These are phyloP conservation scores for Camellia oleifera DNA, from an alignment of 179 eudicot genomes.

Conservation along the genomic window DNA sequence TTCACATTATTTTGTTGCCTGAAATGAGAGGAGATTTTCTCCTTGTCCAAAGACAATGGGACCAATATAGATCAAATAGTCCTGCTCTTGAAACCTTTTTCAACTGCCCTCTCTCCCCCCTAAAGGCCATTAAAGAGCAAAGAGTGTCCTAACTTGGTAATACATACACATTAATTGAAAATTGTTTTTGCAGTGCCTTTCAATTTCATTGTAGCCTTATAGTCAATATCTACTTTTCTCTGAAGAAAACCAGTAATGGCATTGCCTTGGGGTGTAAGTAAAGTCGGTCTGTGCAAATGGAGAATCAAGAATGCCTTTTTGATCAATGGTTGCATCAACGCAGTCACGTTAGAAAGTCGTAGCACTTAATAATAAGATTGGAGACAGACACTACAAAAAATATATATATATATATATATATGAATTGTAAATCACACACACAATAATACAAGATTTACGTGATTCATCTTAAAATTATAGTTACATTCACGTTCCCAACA, in stretches of 20 bases:
- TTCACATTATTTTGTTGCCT: not conserved
- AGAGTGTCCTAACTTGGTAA: not conserved
- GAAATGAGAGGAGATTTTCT: not conserved
- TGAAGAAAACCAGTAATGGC: not conserved
- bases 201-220: not conserved
- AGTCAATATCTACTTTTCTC: not conserved
- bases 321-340: not conserved
- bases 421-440: no score
- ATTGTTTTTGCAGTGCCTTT: not conserved
- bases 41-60: constrained; percentile 2
- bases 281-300: not conserved
- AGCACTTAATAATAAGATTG: no score
- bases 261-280: not conserved
- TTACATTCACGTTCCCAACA: no score
- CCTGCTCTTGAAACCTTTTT: no score
- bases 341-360: no score
- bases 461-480: no score
- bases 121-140: not conserved
- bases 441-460: no score
- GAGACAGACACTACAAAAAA: no score
- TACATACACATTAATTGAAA: not conserved
- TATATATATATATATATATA: no score
- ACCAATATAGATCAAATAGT: no score
- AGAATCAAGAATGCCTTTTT: not conserved
- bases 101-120: no score